A percentile compares a stretch with the other conserved stretches of the same genome.
These are phyloP conservation scores for Colletotrichum chrysophilum DNA, from an alignment of 2,329 filamentous ascomycete genomes.

Conservation along the genomic window DNA sequence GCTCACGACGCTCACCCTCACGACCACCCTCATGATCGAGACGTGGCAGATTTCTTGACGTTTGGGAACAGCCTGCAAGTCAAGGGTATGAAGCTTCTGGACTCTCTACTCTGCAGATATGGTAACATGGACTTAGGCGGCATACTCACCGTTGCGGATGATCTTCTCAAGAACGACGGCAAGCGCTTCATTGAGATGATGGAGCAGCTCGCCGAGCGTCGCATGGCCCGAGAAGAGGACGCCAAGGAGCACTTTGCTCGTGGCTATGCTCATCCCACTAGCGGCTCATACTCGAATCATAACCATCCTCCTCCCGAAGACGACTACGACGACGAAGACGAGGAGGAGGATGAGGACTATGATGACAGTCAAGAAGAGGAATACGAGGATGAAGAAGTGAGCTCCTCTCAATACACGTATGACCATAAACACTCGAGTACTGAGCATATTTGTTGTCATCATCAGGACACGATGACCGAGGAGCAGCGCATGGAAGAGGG, in stretches of 20 bases:
- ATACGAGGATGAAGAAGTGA: slow-evolving; percentile 63
- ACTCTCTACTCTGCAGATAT: slow-evolving; percentile 48
- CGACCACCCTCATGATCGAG: slow-evolving; percentile 61
- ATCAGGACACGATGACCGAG: slow-evolving; percentile 93
- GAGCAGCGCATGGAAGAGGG: slow-evolving; percentile 99
- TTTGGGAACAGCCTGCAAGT: slow-evolving; percentile 98
- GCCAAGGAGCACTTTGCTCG: slow-evolving; percentile 71
- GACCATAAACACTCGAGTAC: slow-evolving; percentile 38
- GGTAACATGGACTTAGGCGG: slow-evolving; percentile 73
- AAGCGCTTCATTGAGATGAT: slow-evolving; percentile 99
- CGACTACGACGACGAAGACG: slow-evolving; percentile 73
- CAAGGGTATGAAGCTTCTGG: slow-evolving; percentile 68
- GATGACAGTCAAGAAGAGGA: slow-evolving; percentile 63
- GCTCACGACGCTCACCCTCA: slow-evolving; percentile 44
- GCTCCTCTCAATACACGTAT: slow-evolving; percentile 25
- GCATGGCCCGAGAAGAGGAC: slow-evolving; percentile 96
- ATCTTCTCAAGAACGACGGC: slow-evolving; percentile 97
- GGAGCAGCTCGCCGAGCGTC: slow-evolving; percentile 96
- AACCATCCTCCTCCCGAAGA: slow-evolving; percentile 80
- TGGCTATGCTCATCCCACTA: slow-evolving; percentile 60
- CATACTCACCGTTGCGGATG: slow-evolving; percentile 97
- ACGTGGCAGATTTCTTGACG: slow-evolving; percentile 88
- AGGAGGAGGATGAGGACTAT: slow-evolving; percentile 57
- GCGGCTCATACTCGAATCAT: slow-evolving; percentile 68
- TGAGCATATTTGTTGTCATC: slow-evolving; percentile 45